Conservation (phyloP, 1,284 basidiomycete species). For the Fomitopsis betulina region DNA sequence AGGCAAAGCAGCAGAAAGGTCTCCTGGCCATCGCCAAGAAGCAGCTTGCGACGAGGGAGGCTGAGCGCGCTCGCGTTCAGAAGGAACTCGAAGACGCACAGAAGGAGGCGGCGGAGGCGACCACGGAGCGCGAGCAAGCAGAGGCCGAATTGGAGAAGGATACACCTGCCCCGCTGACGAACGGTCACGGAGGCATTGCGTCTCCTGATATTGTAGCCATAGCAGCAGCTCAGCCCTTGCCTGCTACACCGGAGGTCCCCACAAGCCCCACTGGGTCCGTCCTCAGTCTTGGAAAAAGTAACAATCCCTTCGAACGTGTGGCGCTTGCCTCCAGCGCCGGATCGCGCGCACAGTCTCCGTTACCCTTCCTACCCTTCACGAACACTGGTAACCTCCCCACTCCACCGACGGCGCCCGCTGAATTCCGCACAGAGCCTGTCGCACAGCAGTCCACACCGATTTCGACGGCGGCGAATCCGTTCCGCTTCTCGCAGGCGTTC, state of each 20-base stretch:
- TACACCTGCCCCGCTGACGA: conserved; percentile 15
- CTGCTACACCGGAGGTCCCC: conserved; percentile 56
- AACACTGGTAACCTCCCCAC: conserved; percentile 29
- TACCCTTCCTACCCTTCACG: conserved; percentile 50
- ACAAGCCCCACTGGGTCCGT: conserved; percentile 30
- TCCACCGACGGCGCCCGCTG: conserved; percentile 21
- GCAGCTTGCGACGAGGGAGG: conserved; percentile 85
- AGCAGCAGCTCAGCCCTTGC: conserved; percentile 67
- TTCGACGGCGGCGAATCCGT: conserved; percentile 43
- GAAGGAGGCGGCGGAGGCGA: conserved; percentile 46
- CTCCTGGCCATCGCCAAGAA: conserved; percentile 93
- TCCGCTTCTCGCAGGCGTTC: conserved; percentile 51
- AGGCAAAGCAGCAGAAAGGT: conserved; percentile 95
- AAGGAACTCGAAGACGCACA: conserved; percentile 69
- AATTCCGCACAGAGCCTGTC: conserved; percentile 1
- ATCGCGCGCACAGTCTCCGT: conserved; percentile 53
- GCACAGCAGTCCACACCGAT: conserved; percentile 8
- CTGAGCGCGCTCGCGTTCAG: conserved; percentile 66
- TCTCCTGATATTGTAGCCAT: conserved; percentile 48
- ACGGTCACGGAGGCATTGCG: conserved; percentile 28
- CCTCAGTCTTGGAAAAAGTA: conserved; percentile 59
- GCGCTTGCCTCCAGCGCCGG: conserved; percentile 41
- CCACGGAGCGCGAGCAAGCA: conserved; percentile 53
- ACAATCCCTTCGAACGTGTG: conserved; percentile 91
- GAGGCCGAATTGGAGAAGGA: conserved; percentile 47